phyloP scores from a whole-genome alignment of 2,329 filamentous ascomycete species.

The Dothideomycetes sp. region DNA sequence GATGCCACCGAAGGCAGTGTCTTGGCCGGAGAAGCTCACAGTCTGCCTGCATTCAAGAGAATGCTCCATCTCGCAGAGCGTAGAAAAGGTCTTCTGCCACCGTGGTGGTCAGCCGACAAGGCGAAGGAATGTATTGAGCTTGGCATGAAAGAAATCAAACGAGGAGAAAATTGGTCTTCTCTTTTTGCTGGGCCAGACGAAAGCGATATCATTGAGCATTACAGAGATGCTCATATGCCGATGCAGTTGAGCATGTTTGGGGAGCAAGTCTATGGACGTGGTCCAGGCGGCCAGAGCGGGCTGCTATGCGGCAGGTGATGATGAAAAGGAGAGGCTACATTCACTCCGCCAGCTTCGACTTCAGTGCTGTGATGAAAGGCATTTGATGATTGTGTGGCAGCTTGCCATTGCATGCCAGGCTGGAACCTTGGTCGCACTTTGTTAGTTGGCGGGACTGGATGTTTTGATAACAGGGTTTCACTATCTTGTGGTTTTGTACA shows the following conservation, averaged over 20 bases:
- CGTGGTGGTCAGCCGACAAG: constrained; percentile 1
- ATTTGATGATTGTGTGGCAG: too few species aligned
- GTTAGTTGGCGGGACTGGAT: too few species aligned
- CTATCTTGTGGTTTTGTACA: too few species aligned
- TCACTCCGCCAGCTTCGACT: too few species aligned
- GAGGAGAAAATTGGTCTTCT: constrained; percentile 20
- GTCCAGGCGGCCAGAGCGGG: neutral
- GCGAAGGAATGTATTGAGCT: neutral
- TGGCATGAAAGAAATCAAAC: constrained; percentile 11
- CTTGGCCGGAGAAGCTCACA: neutral
- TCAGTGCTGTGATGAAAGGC: too few species aligned
- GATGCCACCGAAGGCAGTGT: neutral
- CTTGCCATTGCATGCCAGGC: too few species aligned
- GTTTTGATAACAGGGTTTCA: too few species aligned
- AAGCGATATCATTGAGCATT: constrained; percentile 29
- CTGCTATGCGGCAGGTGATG: neutral
- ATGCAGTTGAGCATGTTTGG: constrained; percentile 42
- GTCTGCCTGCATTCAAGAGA: neutral
- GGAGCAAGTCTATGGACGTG: constrained; percentile 26
- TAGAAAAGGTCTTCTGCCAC: neutral
- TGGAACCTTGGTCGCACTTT: too few species aligned
- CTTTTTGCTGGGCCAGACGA: constrained; percentile 22
- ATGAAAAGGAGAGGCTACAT: neutral
- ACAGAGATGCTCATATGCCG: constrained; percentile 32
- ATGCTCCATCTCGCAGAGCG: neutral